A percentile compares a stretch with the other conserved stretches of the same genome.
phyloP scores from a whole-genome alignment of 345 rosid genomes.

The Salix exigua region DNA sequence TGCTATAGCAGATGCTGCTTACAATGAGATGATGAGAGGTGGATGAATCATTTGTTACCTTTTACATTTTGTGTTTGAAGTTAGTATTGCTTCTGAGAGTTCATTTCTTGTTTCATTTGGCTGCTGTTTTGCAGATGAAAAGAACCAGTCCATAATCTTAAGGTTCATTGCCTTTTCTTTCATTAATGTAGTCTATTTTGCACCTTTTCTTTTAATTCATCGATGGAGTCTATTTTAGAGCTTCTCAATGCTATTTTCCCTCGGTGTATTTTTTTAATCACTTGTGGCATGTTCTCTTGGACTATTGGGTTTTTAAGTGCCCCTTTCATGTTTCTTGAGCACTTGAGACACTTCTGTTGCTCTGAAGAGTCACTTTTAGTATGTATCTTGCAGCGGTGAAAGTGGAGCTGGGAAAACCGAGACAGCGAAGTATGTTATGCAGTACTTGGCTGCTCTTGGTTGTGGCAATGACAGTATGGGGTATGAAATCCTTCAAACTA shows the following conservation, averaged over 20 bases:
- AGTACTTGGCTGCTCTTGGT: constrained; percentile 82
- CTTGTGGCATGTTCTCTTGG: neutral
- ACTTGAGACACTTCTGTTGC: constrained; percentile 1
- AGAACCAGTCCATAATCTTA: constrained; percentile 86
- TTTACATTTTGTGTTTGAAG: constrained; percentile 17
- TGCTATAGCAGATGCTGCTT: constrained; percentile 77
- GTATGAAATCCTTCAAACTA: constrained; percentile 58
- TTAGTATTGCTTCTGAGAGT: constrained; percentile 12
- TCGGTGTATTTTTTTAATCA: neutral
- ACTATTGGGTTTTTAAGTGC: constrained; percentile 3
- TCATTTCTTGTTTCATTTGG: constrained; percentile 7
- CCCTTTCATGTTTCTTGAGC: neutral
- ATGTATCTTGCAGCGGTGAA: constrained; percentile 68
- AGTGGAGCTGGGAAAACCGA: constrained; percentile 99
- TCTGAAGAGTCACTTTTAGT: constrained; percentile 3
- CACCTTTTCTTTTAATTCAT: neutral
- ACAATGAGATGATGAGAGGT: constrained; percentile 95
- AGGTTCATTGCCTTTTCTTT: constrained; percentile 49
- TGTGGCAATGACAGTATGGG: constrained; percentile 74
- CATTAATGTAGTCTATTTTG: neutral
- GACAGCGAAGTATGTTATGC: constrained; percentile 90
- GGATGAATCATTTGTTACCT: constrained; percentile 15
- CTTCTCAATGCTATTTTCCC: neutral
- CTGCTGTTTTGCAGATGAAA: constrained; percentile 56
- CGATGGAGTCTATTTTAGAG: neutral